phyloP scores from a whole-genome alignment of 2,329 filamentous ascomycete genomes.

The Aspergillus fijiensis region DNA sequence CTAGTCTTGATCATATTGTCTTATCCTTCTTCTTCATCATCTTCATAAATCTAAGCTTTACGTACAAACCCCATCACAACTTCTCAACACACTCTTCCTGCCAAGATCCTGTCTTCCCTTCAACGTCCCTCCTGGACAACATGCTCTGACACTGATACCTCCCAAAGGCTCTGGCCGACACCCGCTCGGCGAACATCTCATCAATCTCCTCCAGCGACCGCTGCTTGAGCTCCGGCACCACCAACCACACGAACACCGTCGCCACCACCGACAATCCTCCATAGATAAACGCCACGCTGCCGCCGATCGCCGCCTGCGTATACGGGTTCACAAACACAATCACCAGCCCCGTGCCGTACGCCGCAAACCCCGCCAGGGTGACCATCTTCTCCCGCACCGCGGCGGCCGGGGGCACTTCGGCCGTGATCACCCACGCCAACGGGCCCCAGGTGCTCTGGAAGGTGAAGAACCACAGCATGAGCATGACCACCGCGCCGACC shows the following conservation, averaged over 20 bases:
- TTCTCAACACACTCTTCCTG: too few relatives aligned
- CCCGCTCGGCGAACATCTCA: constrained; percentile 25
- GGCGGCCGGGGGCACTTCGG: constrained; percentile 26
- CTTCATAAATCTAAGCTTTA: too few relatives aligned
- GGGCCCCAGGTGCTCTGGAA: constrained; percentile 21
- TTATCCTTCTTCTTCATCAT: too few relatives aligned
- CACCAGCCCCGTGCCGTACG: constrained; percentile 26
- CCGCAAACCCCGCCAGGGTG: constrained; percentile 26
- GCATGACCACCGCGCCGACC: constrained; percentile 10
- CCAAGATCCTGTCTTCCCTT: too few relatives aligned
- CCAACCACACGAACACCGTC: constrained; percentile 25
- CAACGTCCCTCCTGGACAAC: too few relatives aligned
- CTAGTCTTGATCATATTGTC: too few relatives aligned
- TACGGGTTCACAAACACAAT: constrained; percentile 34
- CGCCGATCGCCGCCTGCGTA: constrained; percentile 28
- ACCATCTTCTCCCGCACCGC: constrained; percentile 32
- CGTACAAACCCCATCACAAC: too few relatives aligned
- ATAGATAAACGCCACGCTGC: constrained; percentile 23
- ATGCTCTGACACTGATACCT: too few relatives aligned
- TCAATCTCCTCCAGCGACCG: constrained; percentile 29
- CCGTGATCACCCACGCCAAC: constrained; percentile 29
- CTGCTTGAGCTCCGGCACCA: constrained; percentile 27
- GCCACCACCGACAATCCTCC: constrained; percentile 24
- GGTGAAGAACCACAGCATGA: constrained; percentile 18
- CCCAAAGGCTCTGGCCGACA: too few relatives aligned